Evolutionary conservation across 108 stramenopile genomes (phyloP).

Genomic region (Craspedostauros australis): DNA sequence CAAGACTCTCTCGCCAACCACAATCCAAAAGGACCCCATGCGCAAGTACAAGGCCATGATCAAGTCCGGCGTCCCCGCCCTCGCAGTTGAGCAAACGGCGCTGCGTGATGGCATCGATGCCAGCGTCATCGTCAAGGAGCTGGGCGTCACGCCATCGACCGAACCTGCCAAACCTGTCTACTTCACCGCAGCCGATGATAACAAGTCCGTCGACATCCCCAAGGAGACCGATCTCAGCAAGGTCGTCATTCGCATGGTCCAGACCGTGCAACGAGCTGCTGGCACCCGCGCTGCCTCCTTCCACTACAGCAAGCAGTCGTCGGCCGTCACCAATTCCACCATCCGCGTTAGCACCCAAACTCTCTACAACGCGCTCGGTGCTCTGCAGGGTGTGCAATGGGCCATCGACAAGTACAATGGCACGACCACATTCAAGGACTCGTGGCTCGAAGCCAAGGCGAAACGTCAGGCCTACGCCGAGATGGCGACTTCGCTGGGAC

Average conservation of each 20-base stretch:
- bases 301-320: slow-evolving; percentile 17
- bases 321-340: slow-evolving; percentile 10
- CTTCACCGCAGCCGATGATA: neutral
- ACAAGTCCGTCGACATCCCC: neutral
- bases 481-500: slow-evolving; percentile 37
- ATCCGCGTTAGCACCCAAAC: slow-evolving; percentile 23
- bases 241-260: neutral
- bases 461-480: slow-evolving; percentile 48
- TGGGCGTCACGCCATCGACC: too few species aligned
- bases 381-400: slow-evolving; percentile 46
- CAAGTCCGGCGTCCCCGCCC: slow-evolving; percentile 20
- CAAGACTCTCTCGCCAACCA: too few species aligned
- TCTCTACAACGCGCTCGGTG: slow-evolving; percentile 53
- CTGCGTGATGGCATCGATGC: slow-evolving; percentile 28
- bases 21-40: too few species aligned
- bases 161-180: neutral
- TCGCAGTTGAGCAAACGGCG: slow-evolving; percentile 32
- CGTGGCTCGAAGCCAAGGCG: slow-evolving; percentile 17
- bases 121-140: too few species aligned
- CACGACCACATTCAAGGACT: slow-evolving; percentile 12
- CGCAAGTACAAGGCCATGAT: too few species aligned
- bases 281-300: too few species aligned
- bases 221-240: neutral
- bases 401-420: slow-evolving; percentile 50
- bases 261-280: too few species aligned